A percentile compares a stretch with the other conserved stretches of the same genome.
Conservation (phyloP, 1,139 yeast species). For the Magnusiomyces magnusii region DNA sequence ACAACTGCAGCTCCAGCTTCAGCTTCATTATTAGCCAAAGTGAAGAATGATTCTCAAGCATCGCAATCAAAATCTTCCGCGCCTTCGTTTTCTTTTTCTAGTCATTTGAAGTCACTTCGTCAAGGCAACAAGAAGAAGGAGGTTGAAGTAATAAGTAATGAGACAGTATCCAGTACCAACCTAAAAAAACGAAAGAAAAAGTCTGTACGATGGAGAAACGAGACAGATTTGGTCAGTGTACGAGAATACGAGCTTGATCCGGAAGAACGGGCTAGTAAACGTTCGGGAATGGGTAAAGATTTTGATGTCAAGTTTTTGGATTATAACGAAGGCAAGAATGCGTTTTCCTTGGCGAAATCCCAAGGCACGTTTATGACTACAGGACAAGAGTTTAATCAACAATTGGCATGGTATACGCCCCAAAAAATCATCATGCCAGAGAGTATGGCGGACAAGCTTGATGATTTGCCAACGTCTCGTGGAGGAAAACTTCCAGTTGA, state of each 20-base stretch:
- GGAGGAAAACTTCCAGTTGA: constrained; percentile 28
- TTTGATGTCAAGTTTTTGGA: constrained; percentile 25
- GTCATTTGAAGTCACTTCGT: constrained; percentile 17
- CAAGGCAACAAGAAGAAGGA: constrained; percentile 2
- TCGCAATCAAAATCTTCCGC: constrained; percentile 13
- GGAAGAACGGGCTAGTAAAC: constrained; percentile 37
- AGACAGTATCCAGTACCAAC: constrained; percentile 8
- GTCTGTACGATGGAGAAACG: constrained; percentile 34
- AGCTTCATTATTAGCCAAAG: constrained; percentile 8
- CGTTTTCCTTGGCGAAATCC: constrained; percentile 9
- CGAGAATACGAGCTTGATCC: constrained; percentile 40
- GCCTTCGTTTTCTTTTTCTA: constrained; percentile 18
- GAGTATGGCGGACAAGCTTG: constrained; percentile 12
- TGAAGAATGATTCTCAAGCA: not conserved
- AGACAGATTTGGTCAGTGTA: constrained; percentile 36
- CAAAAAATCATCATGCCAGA: not conserved
- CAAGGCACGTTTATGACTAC: not conserved
- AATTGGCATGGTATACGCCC: constrained; percentile 10
- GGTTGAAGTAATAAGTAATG: constrained; percentile 10
- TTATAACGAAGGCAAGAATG: constrained; percentile 29
- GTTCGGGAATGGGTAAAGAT: constrained; percentile 18
- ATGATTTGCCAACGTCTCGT: constrained; percentile 23
- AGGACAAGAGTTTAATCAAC: constrained; percentile 4
- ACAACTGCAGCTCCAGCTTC: no score
- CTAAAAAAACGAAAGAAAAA: constrained; percentile 22